These are phyloP conservation scores for Capsella rubella DNA, from an alignment of 441 rosid genomes.

Conservation along the genomic window DNA sequence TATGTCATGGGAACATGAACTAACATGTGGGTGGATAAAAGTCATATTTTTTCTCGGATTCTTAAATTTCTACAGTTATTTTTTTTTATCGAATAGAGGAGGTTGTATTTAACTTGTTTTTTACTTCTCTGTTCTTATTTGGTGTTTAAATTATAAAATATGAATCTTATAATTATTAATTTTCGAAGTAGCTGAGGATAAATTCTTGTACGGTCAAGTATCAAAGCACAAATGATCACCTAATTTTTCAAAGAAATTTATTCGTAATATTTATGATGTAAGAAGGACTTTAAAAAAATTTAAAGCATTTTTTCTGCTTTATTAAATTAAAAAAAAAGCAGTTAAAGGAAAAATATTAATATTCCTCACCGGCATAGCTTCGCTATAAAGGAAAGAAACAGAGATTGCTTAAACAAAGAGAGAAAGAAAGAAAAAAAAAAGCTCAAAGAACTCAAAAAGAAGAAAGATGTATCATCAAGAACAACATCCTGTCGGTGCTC, in stretches of 20 bases:
- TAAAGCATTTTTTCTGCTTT: not conserved
- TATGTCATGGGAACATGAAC: slow-evolving; percentile 29
- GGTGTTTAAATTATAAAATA: too few species aligned
- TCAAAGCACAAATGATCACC: slow-evolving; percentile 2
- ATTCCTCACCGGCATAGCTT: slow-evolving; percentile 35
- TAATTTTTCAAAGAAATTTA: not conserved
- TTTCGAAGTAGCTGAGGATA: too few species aligned
- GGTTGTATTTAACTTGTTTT: slow-evolving; percentile 1
- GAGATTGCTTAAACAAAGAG: slow-evolving; percentile 5
- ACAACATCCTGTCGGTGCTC: slow-evolving; percentile 72
- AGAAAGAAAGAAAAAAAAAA: not conserved
- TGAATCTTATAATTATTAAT: too few species aligned
- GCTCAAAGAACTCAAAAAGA: slow-evolving; percentile 24
- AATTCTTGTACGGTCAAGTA: slow-evolving; percentile 14
- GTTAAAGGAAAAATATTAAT: not conserved
- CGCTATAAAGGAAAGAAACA: slow-evolving; percentile 39
- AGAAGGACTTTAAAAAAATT: not conserved
- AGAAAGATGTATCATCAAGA: slow-evolving; percentile 63
- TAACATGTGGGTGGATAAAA: slow-evolving; percentile 39
- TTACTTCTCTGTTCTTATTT: not conserved
- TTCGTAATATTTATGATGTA: slow-evolving; percentile 4
- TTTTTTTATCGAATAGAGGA: slow-evolving; percentile 23
- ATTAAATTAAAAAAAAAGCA: not conserved
- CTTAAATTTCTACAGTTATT: not conserved
- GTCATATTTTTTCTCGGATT: slow-evolving; percentile 15